Evolutionary conservation across 2,329 filamentous ascomycete genomes (phyloP).

Genomic region (Trichoderma simmonsii): DNA sequence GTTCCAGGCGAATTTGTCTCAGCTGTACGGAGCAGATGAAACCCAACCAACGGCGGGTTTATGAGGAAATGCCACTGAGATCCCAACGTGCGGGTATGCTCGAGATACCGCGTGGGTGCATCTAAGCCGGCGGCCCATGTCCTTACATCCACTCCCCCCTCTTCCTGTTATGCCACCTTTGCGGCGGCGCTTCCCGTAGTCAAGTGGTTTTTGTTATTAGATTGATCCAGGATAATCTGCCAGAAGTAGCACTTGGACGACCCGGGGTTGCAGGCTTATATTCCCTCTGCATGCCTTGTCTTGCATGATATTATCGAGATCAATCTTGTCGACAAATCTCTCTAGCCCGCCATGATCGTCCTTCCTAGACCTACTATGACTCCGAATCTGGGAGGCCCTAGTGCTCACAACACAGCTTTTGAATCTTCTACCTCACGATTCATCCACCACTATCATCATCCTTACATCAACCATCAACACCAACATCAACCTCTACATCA

Average conservation of each 20-base stretch:
- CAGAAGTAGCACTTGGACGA: slow-evolving; percentile 10
- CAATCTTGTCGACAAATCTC: slow-evolving; percentile 20
- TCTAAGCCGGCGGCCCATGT: slow-evolving; percentile 20
- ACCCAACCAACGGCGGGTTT: slow-evolving; percentile 30
- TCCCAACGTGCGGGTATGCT: slow-evolving; percentile 21
- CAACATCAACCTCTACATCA: slow-evolving; percentile 1
- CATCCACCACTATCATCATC: slow-evolving; percentile 2
- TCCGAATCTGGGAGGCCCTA: slow-evolving; percentile 22
- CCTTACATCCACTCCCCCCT: slow-evolving; percentile 9
- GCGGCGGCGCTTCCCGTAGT: slow-evolving; percentile 16
- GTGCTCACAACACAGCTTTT: slow-evolving; percentile 8
- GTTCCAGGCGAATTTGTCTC: slow-evolving; percentile 30
- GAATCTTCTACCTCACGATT: slow-evolving; percentile 9
- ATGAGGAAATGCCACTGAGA: slow-evolving; percentile 19
- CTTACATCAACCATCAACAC: slow-evolving; percentile 12
- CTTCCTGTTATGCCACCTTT: slow-evolving; percentile 17
- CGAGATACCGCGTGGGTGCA: slow-evolving; percentile 13
- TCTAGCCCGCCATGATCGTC: slow-evolving; percentile 29
- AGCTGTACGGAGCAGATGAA: slow-evolving; percentile 28
- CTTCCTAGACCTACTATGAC: slow-evolving; percentile 26
- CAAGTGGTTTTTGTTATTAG: slow-evolving; percentile 19
- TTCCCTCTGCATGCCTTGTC: slow-evolving; percentile 20
- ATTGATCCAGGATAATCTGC: slow-evolving; percentile 18
- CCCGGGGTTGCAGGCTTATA: slow-evolving; percentile 25
- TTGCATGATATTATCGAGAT: slow-evolving; percentile 28